Conservation (phyloP, 345 rosid genomes). For the Corchorus olitorius region DNA sequence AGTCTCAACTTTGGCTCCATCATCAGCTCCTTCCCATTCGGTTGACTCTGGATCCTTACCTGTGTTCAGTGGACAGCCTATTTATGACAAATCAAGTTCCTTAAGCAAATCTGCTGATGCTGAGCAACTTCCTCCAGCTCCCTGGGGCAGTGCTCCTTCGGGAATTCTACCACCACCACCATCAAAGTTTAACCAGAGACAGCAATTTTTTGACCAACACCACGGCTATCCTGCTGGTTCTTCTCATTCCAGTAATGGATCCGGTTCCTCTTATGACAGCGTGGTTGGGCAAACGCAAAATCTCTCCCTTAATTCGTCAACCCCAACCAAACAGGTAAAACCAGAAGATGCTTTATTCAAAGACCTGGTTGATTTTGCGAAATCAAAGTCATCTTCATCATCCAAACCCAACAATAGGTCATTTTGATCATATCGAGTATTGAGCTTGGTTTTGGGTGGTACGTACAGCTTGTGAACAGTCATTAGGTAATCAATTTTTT, state of each 20-base stretch:
- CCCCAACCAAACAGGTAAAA: conserved; percentile 58
- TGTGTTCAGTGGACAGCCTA: conserved; percentile 41
- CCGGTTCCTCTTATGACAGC: conserved; percentile 58
- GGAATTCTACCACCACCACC: conserved; percentile 78
- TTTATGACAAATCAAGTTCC: conserved; percentile 54
- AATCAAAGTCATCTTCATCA: conserved; percentile 75
- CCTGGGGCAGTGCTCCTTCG: conserved; percentile 56
- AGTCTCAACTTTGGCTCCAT: conserved; percentile 35
- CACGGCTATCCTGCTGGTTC: conserved; percentile 18
- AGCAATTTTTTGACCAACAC: conserved; percentile 55
- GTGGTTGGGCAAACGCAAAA: conserved; percentile 64
- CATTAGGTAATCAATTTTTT: conserved; percentile 30
- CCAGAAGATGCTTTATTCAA: conserved; percentile 89
- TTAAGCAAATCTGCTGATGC: conserved; percentile 36
- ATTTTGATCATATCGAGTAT: conserved; percentile 40
- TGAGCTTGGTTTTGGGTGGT: conserved; percentile 30
- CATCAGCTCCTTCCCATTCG: conserved; percentile 26
- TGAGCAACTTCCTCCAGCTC: conserved; percentile 73
- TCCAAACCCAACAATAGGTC: conserved; percentile 74
- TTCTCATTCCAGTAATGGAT: conserved; percentile 49
- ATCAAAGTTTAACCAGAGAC: conserved; percentile 68
- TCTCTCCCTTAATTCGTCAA: conserved; percentile 59
- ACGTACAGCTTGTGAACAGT: conserved; percentile 25
- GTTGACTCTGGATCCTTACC: conserved; percentile 30
- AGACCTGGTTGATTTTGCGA: conserved; percentile 88